phyloP scores from a whole-genome alignment of 352 stramenopile genomes.

The Globisporangium megalacanthum region DNA sequence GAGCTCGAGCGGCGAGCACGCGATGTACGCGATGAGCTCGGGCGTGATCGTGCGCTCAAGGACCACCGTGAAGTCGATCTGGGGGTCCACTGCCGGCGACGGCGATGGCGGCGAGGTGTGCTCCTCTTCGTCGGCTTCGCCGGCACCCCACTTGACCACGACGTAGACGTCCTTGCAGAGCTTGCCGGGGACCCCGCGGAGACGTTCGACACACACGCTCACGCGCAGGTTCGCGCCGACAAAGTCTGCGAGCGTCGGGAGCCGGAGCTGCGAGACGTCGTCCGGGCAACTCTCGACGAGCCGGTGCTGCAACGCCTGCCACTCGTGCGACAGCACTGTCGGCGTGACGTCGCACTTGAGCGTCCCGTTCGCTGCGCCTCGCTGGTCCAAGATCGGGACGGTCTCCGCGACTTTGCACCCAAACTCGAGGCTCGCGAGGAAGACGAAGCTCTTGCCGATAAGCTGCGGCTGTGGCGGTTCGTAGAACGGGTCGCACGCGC shows the following conservation, averaged over 20 bases:
- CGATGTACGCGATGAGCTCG: conserved; percentile 39
- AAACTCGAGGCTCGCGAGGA: conserved; percentile 51
- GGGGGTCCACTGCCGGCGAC: conserved; percentile 50
- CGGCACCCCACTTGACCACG: conserved; percentile 38
- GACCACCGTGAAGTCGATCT: conserved; percentile 48
- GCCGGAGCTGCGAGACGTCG: conserved; percentile 25
- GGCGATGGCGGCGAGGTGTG: conserved; percentile 40
- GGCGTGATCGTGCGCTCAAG: conserved; percentile 49
- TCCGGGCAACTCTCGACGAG: conserved; percentile 53
- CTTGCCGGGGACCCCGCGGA: conserved; percentile 62
- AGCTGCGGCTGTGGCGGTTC: conserved; percentile 57
- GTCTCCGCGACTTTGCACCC: conserved; percentile 55
- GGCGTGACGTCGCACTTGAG: conserved; percentile 56
- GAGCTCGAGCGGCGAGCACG: conserved; percentile 48
- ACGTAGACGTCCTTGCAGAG: conserved; percentile 68
- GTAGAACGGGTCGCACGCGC: conserved; percentile 72
- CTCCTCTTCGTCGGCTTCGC: conserved; percentile 15
- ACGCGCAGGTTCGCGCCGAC: conserved; percentile 52
- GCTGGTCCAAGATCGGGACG: conserved; percentile 53
- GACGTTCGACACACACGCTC: conserved; percentile 39
- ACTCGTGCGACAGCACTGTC: conserved; percentile 69
- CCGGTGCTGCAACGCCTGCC: conserved; percentile 59
- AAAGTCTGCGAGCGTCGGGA: conserved; percentile 41
- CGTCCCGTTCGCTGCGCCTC: conserved; percentile 27
- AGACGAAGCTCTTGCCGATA: conserved; percentile 74